Conservation (phyloP, 2,329 filamentous ascomycete species). For the Incumbomyces delicatus region DNA sequence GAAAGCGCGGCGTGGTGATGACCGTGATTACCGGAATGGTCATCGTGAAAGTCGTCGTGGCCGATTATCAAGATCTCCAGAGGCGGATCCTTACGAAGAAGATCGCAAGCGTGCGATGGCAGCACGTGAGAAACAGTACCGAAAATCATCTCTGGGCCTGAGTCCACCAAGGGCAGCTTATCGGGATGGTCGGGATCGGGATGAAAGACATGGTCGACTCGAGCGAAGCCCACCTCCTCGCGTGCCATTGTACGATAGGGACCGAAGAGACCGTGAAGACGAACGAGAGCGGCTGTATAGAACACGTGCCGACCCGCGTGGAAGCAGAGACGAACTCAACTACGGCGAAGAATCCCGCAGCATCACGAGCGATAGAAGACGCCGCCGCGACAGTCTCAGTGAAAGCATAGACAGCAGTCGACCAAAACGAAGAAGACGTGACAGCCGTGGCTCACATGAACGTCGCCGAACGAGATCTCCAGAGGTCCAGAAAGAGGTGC, state of each 20-base stretch:
- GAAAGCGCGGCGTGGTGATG: conserved; percentile 46
- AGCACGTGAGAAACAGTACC: conserved; percentile 86
- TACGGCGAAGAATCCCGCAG: conserved; percentile 63
- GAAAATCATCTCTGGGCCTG: conserved; percentile 60
- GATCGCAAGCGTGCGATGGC: conserved; percentile 89
- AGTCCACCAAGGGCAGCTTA: conserved; percentile 38
- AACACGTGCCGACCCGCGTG: conserved; percentile 66
- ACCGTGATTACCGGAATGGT: conserved; percentile 49
- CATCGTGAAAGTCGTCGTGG: conserved; percentile 26
- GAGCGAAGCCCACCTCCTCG: conserved; percentile 26
- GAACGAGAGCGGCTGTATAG: conserved; percentile 83
- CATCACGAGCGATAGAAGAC: conserved; percentile 52
- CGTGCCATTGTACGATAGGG: conserved; percentile 58
- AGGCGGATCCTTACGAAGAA: conserved; percentile 87
- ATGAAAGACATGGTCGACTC: conserved; percentile 25
- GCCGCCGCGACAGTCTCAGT: conserved; percentile 70
- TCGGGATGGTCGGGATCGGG: conserved; percentile 28
- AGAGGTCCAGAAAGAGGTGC: conserved; percentile 25
- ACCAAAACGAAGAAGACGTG: conserved; percentile 44
- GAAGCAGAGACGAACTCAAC: conserved; percentile 76
- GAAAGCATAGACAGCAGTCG: conserved; percentile 50
- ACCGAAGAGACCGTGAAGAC: conserved; percentile 77
- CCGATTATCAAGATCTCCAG: conserved; percentile 75
- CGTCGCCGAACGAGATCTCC: conserved; percentile 46
- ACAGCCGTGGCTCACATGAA: conserved; percentile 39